Evolutionary conservation across 208 protist genomes (phyloP).

Genomic region (Leishmania tropica): DNA sequence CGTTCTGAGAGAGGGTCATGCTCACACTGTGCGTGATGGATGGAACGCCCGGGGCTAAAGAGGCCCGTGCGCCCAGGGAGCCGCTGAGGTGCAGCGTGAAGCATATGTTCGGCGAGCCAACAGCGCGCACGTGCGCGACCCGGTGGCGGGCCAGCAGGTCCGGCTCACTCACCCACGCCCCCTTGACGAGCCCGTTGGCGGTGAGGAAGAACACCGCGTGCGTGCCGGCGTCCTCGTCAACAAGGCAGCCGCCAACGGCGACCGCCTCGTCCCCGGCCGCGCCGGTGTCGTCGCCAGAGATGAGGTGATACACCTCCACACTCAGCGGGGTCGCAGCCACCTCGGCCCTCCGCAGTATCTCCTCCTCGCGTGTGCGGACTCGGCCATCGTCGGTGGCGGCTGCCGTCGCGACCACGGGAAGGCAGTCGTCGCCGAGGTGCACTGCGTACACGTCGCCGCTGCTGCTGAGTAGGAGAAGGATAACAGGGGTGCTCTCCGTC

Average conservation of each 20-base stretch:
- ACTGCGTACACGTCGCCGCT: slow-evolving; percentile 75
- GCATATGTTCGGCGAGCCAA: slow-evolving; percentile 9
- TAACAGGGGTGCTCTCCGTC: slow-evolving; percentile 53
- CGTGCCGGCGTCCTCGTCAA: slow-evolving; percentile 79
- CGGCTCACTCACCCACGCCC: slow-evolving; percentile 59
- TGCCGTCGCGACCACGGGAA: slow-evolving; percentile 30
- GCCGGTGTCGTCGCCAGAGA: slow-evolving; percentile 2
- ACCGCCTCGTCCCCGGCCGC: slow-evolving; percentile 37
- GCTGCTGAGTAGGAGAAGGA: slow-evolving; percentile 65
- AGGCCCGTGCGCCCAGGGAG: slow-evolving; percentile 10
- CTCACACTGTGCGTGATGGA: slow-evolving; percentile 43
- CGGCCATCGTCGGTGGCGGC: slow-evolving; percentile 32
- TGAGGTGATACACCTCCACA: slow-evolving; percentile 25
- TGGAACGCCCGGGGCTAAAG: slow-evolving; percentile 34
- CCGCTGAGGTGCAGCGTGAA: slow-evolving; percentile 38
- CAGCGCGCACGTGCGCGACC: slow-evolving; percentile 8
- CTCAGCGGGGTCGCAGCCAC: slow-evolving; percentile 6
- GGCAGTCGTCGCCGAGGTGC: slow-evolving; percentile 38
- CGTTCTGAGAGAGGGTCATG: slow-evolving; percentile 46
- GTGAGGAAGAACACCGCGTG: slow-evolving; percentile 62
- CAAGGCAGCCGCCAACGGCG: slow-evolving; percentile 40
- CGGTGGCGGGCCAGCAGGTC: slow-evolving; percentile 71
- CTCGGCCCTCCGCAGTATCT: slow-evolving; percentile 13
- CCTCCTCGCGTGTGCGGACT: slow-evolving; percentile 15
- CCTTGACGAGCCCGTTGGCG: slow-evolving; percentile 48